Base-by-base conservation (phyloP, 805 yeast species). In the Candida ipomoeae region DNA sequence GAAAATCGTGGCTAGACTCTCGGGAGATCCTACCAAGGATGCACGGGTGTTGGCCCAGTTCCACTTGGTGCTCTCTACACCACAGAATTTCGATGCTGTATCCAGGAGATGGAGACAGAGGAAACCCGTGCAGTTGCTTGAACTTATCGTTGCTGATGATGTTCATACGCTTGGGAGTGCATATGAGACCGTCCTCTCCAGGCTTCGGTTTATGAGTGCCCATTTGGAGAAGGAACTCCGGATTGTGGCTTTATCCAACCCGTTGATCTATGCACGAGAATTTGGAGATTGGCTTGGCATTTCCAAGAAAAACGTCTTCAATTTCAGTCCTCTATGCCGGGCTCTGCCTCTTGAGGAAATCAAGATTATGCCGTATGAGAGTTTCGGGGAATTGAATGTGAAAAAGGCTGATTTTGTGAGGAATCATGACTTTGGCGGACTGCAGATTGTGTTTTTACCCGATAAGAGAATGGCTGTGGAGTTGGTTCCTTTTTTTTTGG, bases 271-370 rank as follows among this genome's bases (percentile, higher is more conserved):
- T 61, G 87, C 86, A 3, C 75, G 81, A 46, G 96, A 89, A 55
- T 67, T 91, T 51, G 92, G 87, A 1, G 88, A 85, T 48, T 94
- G 98, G 97, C 66, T 94, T 29, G 96, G 94, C 2, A 84, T 86
- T 23, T 58, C 76, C 1, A 84, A 82, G 58, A 70, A 66, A 18
- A 74, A 81, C 44, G 74, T 84, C 5, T 89, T 75, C 70, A 90
- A 89, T 59, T 90, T 86, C 62, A 77, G 82, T 15, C 83, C 95
- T 0, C 70, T 70, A 45, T 84, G 82, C 40, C 72, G 92, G 50
- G 69, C 72, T 7, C 62, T 69, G 40, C 82, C 87, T 3, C 58
- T 89, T 13, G 80, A 78, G 49, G 75, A 73, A 48, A 81, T 87
- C 18, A 84, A 76, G 55, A 59, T 87, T 41, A 80, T 78, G 49